Base-by-base conservation (phyloP, 108 stramenopile species). In the Cyclotella choctawhatcheeana region DNA sequence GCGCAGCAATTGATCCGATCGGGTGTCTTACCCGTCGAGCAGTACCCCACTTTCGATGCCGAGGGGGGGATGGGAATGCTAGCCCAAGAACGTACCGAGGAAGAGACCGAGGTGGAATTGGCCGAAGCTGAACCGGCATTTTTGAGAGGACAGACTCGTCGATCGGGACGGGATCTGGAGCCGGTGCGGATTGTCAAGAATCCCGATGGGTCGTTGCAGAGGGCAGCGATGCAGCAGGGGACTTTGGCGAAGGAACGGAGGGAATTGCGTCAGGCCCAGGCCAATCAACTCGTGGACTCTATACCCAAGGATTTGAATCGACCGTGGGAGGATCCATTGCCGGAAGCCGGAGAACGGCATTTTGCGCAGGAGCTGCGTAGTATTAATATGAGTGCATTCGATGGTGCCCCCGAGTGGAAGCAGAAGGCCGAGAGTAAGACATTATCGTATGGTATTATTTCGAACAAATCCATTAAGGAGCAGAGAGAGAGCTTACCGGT, bases 251-350 rank as follows among this genome's bases (percentile, higher is more conserved):
- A 98, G 72, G 99, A 99, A 79, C 88, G 99, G 12, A 79, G 97
- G 31, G 99, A 99, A 83, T 81, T 99, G 16, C 89, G 94, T 35
- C 94, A 94, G 71, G 96, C 97, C 6, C 98, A 99, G 83, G 93
- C 97, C 35, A 96, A 98, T 72, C 86, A 94, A 71, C 75, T 98
- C 30, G 97, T 99, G 52, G 98, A 99, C 72, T 86, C 92, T 47
- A 98, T 99, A 58, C 99, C 99, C 34, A 98, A 98, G 73, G 98
- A 99, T 73, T 76, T 99, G 29, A 97, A 96, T 81, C 77, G 96
- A 27, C 96, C 97, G 8, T 99, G 98, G 98, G 96, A 97, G 72
- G 99, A 99, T 86, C 99, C 99, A 8, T 74, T 99, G 48, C 96
- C 99, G 27, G 97, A 97, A 60, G 96, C 89, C 7, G 97, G 97